Conservation (phyloP, 495 filamentous ascomycete species). For the Aspergillus avenaceus region DNA sequence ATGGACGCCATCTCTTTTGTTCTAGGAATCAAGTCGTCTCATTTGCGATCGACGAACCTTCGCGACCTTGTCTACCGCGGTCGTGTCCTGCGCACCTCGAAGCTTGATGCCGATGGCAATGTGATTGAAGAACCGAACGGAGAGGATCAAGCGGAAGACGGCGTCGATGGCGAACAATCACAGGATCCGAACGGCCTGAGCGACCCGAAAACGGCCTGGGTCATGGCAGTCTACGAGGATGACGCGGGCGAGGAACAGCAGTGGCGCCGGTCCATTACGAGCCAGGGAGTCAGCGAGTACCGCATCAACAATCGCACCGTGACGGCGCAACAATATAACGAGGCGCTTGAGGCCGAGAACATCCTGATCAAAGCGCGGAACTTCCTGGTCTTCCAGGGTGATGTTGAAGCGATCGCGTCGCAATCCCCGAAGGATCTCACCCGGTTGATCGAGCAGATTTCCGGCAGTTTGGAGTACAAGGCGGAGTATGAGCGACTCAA, state of each 20-base stretch:
- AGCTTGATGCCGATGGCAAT: constrained; percentile 81
- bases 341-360: constrained; percentile 86
- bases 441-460: constrained; percentile 93
- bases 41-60: constrained; percentile 91
- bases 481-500: constrained; percentile 89
- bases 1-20: constrained; percentile 99
- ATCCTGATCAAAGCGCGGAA: constrained; percentile 97
- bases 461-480: constrained; percentile 92
- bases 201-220: constrained; percentile 93
- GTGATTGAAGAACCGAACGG: constrained; percentile 51
- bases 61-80: constrained; percentile 95
- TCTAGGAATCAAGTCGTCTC: constrained; percentile 95
- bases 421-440: constrained; percentile 94
- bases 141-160: constrained; percentile 40
- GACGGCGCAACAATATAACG: constrained; percentile 88
- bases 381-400: constrained; percentile 97
- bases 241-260: constrained; percentile 92
- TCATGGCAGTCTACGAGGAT: constrained; percentile 98
- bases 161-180: constrained; percentile 33
- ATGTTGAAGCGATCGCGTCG: constrained; percentile 95
- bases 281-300: constrained; percentile 85
- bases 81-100: constrained; percentile 85
- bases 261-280: constrained; percentile 95
- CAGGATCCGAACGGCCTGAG: constrained; percentile 52
- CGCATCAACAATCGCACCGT: constrained; percentile 91